Evolutionary conservation across 495 filamentous ascomycete species (phyloP).

Genomic region (Penicillium silybi): DNA sequence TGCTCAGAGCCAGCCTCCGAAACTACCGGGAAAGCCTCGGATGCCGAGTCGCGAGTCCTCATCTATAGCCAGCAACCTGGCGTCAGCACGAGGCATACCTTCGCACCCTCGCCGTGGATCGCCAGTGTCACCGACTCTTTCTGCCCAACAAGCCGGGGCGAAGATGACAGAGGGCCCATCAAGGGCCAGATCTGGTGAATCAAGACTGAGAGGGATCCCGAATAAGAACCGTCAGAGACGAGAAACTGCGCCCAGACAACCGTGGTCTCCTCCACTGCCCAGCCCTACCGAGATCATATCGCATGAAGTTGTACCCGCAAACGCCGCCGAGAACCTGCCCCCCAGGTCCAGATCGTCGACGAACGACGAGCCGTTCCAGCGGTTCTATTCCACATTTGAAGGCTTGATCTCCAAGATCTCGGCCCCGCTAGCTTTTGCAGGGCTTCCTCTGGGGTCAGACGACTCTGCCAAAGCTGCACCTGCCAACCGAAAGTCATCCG

Average conservation of each 20-base stretch:
- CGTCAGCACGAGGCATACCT: slow-evolving; percentile 83
- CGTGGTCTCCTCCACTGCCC: slow-evolving; percentile 34
- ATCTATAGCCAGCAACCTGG: slow-evolving; percentile 88
- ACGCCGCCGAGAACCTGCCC: slow-evolving; percentile 11
- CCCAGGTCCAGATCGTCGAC: slow-evolving; percentile 13
- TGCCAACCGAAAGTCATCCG: slow-evolving; percentile 36
- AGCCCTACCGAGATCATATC: slow-evolving; percentile 36
- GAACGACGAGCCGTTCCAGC: slow-evolving; percentile 76
- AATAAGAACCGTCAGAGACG: slow-evolving; percentile 25
- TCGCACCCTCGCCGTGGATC: slow-evolving; percentile 58
- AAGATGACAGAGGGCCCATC: slow-evolving; percentile 59
- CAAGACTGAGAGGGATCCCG: slow-evolving; percentile 26
- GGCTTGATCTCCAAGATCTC: slow-evolving; percentile 78
- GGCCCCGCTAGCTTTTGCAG: slow-evolving; percentile 85
- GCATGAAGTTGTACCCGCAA: slow-evolving; percentile 31
- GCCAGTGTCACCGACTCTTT: slow-evolving; percentile 63
- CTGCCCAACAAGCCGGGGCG: slow-evolving; percentile 70
- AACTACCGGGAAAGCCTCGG: slow-evolving; percentile 41
- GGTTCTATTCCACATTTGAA: slow-evolving; percentile 87
- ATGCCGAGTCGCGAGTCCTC: slow-evolving; percentile 64
- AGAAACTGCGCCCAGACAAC: slow-evolving; percentile 24
- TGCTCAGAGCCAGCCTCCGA: slow-evolving; percentile 32
- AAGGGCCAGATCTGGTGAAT: slow-evolving; percentile 39
- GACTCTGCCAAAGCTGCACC: slow-evolving; percentile 38
- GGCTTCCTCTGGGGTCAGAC: slow-evolving; percentile 68